Percentiles rank a stretch among this genome's conserved stretches.
Conservation (phyloP, 371 early-diverging fungal species). For the Dichotomocladium elegans region DNA sequence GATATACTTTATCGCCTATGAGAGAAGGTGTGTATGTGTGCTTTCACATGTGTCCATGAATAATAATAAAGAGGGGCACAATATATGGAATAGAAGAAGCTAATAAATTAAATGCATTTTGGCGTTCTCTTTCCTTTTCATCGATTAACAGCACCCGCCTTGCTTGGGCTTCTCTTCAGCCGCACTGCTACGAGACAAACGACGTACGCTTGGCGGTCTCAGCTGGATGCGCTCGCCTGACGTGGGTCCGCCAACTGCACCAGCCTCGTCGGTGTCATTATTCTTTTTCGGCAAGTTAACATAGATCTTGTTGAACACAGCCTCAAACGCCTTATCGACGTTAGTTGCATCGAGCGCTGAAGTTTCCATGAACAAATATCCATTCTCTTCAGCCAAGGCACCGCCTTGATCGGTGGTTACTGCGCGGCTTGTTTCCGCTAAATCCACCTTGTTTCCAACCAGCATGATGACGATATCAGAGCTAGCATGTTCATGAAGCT, state of each 20-base stretch:
- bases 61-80: too few species aligned
- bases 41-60: too few species aligned
- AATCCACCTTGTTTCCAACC: constrained; percentile 99
- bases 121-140: constrained; percentile 6
- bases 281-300: constrained; percentile 37
- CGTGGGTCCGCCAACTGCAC: constrained; percentile 8
- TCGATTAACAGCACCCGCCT: constrained; percentile 10
- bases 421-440: constrained; percentile 75
- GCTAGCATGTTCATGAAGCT: constrained; percentile 96
- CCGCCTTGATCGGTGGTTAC: constrained; percentile 89
- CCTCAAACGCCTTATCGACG: constrained; percentile 71
- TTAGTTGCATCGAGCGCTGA: constrained; percentile 91
- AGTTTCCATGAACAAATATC: constrained; percentile 89
- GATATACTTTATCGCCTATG: too few species aligned
- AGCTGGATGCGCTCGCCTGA: constrained; percentile 44
- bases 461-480: constrained; percentile 93
- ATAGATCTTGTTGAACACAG: constrained; percentile 42
- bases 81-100: too few species aligned
- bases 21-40: too few species aligned
- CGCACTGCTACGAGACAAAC: constrained; percentile 13
- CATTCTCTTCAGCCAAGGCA: constrained; percentile 82
- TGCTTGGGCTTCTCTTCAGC: constrained; percentile 15
- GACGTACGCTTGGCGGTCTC: constrained; percentile 44
- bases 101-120: too few species aligned
- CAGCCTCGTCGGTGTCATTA: constrained; percentile 19